Evolutionary conservation across 2,329 filamentous ascomycete genomes (phyloP), one percentile per base, ranked within the genome.

Genomic region (Talaromyces marneffei): DNA sequence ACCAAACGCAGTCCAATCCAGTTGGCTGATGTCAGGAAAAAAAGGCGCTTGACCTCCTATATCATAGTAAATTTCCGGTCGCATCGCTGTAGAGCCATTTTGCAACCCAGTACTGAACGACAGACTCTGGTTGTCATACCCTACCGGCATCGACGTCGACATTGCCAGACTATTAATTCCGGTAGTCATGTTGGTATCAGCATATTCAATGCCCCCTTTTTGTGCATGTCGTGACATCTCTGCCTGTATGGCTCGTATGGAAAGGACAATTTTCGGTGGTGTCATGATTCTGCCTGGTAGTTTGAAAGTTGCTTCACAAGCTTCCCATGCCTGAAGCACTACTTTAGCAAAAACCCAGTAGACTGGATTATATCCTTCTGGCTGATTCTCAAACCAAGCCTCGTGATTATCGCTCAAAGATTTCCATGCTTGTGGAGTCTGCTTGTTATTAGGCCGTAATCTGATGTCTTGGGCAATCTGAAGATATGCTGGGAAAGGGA

Each of bases 401-500:
- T 74, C 69, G 58, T 73, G 81, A 60, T 82, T 82, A 3, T 77
- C 72, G 64, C 72, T 77, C 75, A 83, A 78, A 1, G 70, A 59
- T 7, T 75, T 65, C 81, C 82, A 84, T 4, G 73, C 72, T 4
- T 65, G 55, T 12, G 70, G 62, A 27, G 31, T 57, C 29, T 54
- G 55, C 2, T 66, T 57, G 4, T 67, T 64, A 6, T 66, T 48
- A 14, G 80, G 79, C 9, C 75, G 71, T 33, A 63, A 70, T 42
- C 67, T 72, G 35, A 83, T 61, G 29, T 80, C 74, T 62, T 81
- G 74, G 0, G 76, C 63, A 6, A 82, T 64, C 46, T 81, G 75
- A 10, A 82, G 69, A 63, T 82, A 82, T 1, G 78, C 80, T 0
- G 76, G 76, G 46, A 82, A 78, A 0, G 81, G 82, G 60, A 83